phyloP scores from a whole-genome alignment of 495 filamentous ascomycete genomes.

The Podospora pseudocomata region DNA sequence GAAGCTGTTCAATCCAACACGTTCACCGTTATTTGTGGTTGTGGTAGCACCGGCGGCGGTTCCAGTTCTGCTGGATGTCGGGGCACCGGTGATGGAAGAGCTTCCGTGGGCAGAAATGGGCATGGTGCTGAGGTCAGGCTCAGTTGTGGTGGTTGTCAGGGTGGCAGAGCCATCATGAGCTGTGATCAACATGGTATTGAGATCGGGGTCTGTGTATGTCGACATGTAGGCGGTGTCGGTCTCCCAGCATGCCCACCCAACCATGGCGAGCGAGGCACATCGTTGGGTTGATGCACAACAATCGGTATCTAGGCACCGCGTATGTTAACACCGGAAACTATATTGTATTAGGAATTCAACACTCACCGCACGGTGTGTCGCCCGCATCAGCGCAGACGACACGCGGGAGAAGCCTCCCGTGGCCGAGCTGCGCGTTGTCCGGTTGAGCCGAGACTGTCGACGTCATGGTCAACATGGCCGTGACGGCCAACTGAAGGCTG shows the following conservation, averaged over 20 bases:
- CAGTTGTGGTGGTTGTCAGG: neutral
- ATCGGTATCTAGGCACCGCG: neutral
- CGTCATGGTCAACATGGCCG: neutral
- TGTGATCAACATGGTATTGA: neutral
- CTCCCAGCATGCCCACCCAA: neutral
- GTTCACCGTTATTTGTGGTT: neutral
- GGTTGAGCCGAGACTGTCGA: neutral
- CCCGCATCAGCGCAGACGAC: neutral
- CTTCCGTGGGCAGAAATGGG: neutral
- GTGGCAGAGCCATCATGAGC: neutral
- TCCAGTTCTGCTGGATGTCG: neutral
- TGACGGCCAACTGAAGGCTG: neutral
- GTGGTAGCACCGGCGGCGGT: neutral
- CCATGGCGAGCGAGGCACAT: neutral
- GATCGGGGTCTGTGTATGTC: neutral
- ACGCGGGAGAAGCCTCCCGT: neutral
- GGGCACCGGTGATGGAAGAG: neutral
- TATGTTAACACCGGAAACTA: too few relatives aligned
- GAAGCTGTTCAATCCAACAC: neutral
- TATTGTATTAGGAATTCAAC: too few relatives aligned
- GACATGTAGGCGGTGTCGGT: neutral
- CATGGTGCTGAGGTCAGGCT: neutral
- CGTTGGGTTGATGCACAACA: neutral
- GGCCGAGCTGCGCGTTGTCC: neutral
- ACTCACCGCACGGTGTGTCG: neutral